phyloP scores from a whole-genome alignment of 2,329 filamentous ascomycete genomes.

The Aspergillus novoparasiticus region DNA sequence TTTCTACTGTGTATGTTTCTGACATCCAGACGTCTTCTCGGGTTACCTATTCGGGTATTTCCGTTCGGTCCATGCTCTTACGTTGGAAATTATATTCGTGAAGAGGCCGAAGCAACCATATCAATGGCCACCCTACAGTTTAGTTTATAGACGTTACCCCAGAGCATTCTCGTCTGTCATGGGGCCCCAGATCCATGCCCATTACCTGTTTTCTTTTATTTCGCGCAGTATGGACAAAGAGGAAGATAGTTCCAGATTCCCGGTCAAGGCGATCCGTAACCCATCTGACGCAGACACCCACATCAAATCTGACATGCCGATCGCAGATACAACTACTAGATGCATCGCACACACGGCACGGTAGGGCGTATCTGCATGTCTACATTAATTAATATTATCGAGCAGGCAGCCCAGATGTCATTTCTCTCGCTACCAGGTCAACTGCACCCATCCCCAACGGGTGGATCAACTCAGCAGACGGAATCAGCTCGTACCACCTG shows the following conservation, averaged over 20 bases:
- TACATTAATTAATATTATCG: neutral
- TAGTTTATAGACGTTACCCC: neutral
- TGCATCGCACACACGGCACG: neutral
- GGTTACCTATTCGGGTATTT: slow-evolving; percentile 12
- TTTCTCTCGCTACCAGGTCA: neutral
- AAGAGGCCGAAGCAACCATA: neutral
- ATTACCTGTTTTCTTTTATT: neutral
- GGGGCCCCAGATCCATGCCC: neutral
- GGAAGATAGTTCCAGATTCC: neutral
- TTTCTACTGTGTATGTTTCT: neutral
- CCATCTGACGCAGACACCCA: neutral
- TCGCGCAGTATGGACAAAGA: neutral
- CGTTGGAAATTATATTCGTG: neutral
- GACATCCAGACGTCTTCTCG: neutral
- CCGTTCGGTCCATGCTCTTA: neutral
- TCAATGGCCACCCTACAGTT: neutral
- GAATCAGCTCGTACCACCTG: neutral
- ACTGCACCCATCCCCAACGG: neutral
- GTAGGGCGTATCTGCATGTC: neutral
- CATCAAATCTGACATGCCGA: neutral
- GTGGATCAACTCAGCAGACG: neutral
- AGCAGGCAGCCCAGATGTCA: neutral
- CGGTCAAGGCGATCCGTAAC: neutral
- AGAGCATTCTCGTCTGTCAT: neutral
- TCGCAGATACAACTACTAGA: neutral